Evolutionary conservation across 1,139 yeast genomes (phyloP), one percentile per base, ranked within the genome.

Genomic region (Blastobotrys malaysiensis): DNA sequence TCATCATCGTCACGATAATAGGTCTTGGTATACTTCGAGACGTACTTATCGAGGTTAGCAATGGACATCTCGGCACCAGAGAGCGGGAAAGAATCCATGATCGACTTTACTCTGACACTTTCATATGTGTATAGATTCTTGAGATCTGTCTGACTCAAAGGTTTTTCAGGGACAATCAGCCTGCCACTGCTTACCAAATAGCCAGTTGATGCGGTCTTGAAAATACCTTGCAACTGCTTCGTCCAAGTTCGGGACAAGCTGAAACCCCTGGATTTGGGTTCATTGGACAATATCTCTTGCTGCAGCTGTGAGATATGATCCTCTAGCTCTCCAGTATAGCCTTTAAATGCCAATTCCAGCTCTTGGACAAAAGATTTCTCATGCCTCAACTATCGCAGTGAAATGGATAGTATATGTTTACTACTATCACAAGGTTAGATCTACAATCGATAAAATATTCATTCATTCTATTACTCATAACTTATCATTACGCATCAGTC

Each of bases 11-110:
- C 61, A 31, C 51, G 48, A 26, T 53, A 55, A 52, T 52, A 65
- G 2, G 63, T 62, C 18, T 55, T 55, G 3, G 63, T 49, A 22
- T 60, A 57, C 21, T 54, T 48, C 13, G 65, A 56, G 20, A 61
- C 61, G 52, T 64, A 61, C 18, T 60, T 57, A 53, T 71, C 73
- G 13, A 26, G 9, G 9, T 26, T 26, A 26, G 13, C 3, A 26
- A 11, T 26, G 13, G 13, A 6, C 19, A 24, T 4, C 5, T 26
- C 5, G 16, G 39, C 14, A 4, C 39, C 45, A 6, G 31, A 27
- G 7, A 13, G 5, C 6, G 19, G 36, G 11, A 47, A 16, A 4
- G 13, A 6, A 13, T 47, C 45, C 19, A 47, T 11, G 13, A 47
- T 21, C 11, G 45, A 14, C 1, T 19, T 43, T 19, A 31, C 27